phyloP scores from a whole-genome alignment of 2,329 filamentous ascomycete species.

The Cladosporium sp. region DNA sequence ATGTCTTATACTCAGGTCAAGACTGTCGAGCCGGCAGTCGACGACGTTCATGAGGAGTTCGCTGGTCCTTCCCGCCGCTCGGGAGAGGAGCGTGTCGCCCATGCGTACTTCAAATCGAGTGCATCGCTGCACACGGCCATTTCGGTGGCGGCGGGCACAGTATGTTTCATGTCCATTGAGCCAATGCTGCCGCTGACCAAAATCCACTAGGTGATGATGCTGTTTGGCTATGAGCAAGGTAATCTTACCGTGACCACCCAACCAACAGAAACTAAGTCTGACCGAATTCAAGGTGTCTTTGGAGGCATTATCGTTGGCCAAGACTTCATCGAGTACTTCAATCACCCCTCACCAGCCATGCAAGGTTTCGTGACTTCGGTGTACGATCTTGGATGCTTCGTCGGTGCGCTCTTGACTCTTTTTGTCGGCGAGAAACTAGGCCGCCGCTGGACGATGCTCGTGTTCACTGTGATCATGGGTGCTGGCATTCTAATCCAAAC shows the following conservation, averaged over 20 bases:
- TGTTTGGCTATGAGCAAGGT: constrained; percentile 26
- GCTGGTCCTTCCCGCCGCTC: constrained; percentile 80
- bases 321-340: constrained; percentile 11
- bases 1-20: constrained; percentile 83
- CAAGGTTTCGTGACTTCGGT: constrained; percentile 14
- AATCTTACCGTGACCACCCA: not conserved
- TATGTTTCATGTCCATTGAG: not conserved
- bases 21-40: constrained; percentile 81
- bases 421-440: constrained; percentile 25
- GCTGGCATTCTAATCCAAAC: constrained; percentile 34
- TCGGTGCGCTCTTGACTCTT: constrained; percentile 22
- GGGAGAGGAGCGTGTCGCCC: constrained; percentile 2
- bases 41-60: constrained; percentile 97
- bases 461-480: constrained; percentile 30
- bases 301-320: constrained; percentile 7
- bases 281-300: constrained; percentile 1
- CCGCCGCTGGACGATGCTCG: constrained; percentile 23
- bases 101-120: constrained; percentile 15
- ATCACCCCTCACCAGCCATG: constrained; percentile 6
- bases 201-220: constrained; percentile 14
- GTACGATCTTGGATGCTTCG: constrained; percentile 22
- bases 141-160: constrained; percentile 21
- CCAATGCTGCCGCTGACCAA: no score
- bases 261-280: not conserved
- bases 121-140: constrained; percentile 20